Evolutionary conservation across 2,329 filamentous ascomycete species (phyloP), one percentile per base, ranked within the genome.

Genomic region (Calonectria honghensis): DNA sequence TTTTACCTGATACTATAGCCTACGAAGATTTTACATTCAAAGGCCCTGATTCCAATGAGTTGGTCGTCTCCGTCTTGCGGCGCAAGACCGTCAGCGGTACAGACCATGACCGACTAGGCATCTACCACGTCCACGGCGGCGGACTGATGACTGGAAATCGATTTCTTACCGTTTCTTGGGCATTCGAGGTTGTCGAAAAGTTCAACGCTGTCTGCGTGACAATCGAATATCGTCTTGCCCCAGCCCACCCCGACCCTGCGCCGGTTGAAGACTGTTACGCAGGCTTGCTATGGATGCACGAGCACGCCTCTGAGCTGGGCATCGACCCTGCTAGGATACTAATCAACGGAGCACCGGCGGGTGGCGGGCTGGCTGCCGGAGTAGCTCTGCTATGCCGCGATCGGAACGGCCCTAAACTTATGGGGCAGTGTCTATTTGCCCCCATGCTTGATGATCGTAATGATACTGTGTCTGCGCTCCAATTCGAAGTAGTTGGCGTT

Each of bases 361-460:
- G 77, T 4, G 75, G 70, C 5, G 73, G 68, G 2, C 45, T 78
- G 4, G 65, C 77, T 13, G 70, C 77, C 2, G 75, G 70, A 0
- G 63, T 52, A 1, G 61, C 73, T 6, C 6, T 78, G 39, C 64
- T 78, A 27, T 70, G 65, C 0, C 59, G 76, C 16, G 75, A 77
- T 9, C 69, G 59, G 0, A 27, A 61, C 5, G 24, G 52, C 0
- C 76, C 75, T n/a, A 59, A 68, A 0, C 31, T 73, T 18, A 61
- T 68, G 6, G 75, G 73, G 14, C 76, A 77, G 18, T 14, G 73
- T 2, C 68, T 78, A 1, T 27, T 77, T 2, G 73, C 70, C 2
- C 76, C 77, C 1, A 78, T 78, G 77, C n/a, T 78, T 0, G 76
- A 78, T n/a, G 76, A 78, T 20, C 6, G 61, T 18, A 63, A 9